Conservation (phyloP, 164 flowering plant genomes). For the Nelumbo lutea region DNA sequence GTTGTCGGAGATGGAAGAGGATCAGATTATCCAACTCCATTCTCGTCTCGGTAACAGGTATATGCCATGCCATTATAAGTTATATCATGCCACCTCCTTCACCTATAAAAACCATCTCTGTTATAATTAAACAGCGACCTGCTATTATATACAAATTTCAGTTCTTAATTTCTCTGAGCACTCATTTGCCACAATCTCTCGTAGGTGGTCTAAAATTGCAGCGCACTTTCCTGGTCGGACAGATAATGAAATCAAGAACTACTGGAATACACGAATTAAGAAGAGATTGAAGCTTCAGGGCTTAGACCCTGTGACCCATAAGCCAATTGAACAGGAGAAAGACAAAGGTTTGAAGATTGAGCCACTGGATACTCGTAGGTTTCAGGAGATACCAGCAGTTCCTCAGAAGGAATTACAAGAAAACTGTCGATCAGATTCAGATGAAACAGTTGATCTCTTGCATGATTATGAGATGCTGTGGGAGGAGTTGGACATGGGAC, state of each 20-base stretch:
- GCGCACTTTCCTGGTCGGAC: constrained; percentile 71
- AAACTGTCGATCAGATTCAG: constrained; percentile 7
- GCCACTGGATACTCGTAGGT: neutral
- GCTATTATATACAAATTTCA: neutral
- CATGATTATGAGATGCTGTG: constrained; percentile 24
- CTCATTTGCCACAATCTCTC: neutral
- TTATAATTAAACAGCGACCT: too few species aligned
- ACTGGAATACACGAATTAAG: constrained; percentile 76
- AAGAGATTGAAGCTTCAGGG: constrained; percentile 51
- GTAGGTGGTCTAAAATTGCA: constrained; percentile 80
- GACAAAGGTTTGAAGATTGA: constrained; percentile 1
- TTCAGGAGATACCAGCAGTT: neutral
- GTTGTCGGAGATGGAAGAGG: constrained; percentile 53
- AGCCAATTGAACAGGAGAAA: constrained; percentile 27
- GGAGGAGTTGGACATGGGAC: constrained; percentile 25
- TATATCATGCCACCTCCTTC: neutral
- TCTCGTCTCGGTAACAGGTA: constrained; percentile 63
- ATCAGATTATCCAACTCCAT: constrained; percentile 68
- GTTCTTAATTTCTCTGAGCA: neutral
- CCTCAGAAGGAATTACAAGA: constrained; percentile 15
- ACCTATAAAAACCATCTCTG: neutral
- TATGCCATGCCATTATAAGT: neutral
- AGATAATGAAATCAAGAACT: constrained; percentile 76
- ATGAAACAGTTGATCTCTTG: constrained; percentile 17
- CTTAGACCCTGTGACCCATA: constrained; percentile 56